phyloP scores from a whole-genome alignment of 2,329 filamentous ascomycete species.

The Exophiala xenobiotica region DNA sequence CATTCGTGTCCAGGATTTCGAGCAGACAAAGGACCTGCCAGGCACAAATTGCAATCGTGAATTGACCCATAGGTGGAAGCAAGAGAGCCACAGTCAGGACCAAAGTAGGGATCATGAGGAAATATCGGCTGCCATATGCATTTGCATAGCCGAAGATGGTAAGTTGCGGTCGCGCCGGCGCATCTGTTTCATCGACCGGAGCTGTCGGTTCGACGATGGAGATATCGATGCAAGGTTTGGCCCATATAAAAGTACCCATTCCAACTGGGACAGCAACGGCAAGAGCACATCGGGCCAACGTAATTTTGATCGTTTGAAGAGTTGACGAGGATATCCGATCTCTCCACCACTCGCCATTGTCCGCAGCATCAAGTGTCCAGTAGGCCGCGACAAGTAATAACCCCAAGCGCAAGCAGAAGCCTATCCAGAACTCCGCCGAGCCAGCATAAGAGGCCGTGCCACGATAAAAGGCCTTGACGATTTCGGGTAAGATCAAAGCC shows the following conservation, averaged over 20 bases:
- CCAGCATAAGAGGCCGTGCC: slow-evolving; percentile 87
- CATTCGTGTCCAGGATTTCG: slow-evolving; percentile 63
- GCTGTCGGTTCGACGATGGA: slow-evolving; percentile 44
- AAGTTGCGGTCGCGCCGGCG: slow-evolving; percentile 50
- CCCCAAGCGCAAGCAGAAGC: slow-evolving; percentile 69
- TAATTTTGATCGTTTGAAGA: slow-evolving; percentile 72
- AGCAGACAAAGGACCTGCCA: slow-evolving; percentile 83
- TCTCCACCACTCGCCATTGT: slow-evolving; percentile 78
- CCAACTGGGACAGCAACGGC: slow-evolving; percentile 80
- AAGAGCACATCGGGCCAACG: slow-evolving; percentile 76
- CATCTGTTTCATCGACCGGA: slow-evolving; percentile 40
- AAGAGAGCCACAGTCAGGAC: slow-evolving; percentile 76
- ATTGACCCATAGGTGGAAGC: slow-evolving; percentile 91
- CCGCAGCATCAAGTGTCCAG: slow-evolving; percentile 86
- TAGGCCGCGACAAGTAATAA: slow-evolving; percentile 75
- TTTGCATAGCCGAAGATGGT: slow-evolving; percentile 90
- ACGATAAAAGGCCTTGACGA: slow-evolving; percentile 76
- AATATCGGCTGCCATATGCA: slow-evolving; percentile 85
- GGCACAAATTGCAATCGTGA: slow-evolving; percentile 75
- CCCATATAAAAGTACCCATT: slow-evolving; percentile 79
- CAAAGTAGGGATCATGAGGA: slow-evolving; percentile 76
- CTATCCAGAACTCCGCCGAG: slow-evolving; percentile 62
- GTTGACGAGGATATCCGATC: slow-evolving; percentile 55
- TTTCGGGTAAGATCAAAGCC: slow-evolving; percentile 65
- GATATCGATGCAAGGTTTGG: slow-evolving; percentile 79